These are phyloP conservation scores for Xylariaceae sp. DNA, from an alignment of 2,329 filamentous ascomycete species.

Conservation along the genomic window DNA sequence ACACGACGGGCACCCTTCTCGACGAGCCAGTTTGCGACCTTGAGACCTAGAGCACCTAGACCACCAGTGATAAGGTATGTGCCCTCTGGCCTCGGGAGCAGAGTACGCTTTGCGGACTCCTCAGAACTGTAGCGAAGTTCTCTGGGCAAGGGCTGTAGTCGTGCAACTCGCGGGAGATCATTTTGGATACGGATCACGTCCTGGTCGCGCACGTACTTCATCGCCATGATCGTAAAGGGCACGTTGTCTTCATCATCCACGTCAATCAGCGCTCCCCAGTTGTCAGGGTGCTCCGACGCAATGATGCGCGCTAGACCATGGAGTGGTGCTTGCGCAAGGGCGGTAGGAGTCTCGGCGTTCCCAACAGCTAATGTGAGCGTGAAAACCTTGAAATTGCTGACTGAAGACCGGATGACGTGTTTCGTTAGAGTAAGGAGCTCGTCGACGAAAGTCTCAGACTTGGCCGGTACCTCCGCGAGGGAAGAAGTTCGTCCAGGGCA, in stretches of 20 bases:
- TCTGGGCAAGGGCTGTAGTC: constrained; percentile 23
- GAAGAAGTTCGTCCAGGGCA: neutral
- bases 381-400: constrained; percentile 13
- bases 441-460: constrained; percentile 13
- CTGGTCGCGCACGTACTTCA: constrained; percentile 37
- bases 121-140: constrained; percentile 22
- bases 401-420: neutral
- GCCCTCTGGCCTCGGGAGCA: constrained; percentile 32
- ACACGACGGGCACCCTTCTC: constrained; percentile 39
- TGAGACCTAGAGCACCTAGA: constrained; percentile 39
- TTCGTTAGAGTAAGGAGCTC: constrained; percentile 16
- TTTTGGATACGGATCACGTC: constrained; percentile 40
- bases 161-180: constrained; percentile 27
- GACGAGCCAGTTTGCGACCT: constrained; percentile 36
- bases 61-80: constrained; percentile 42
- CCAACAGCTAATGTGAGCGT: constrained; percentile 19
- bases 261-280: constrained; percentile 36
- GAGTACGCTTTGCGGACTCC: constrained; percentile 6
- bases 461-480: constrained; percentile 8
- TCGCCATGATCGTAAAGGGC: constrained; percentile 33
- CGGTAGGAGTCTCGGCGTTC: constrained; percentile 8
- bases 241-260: constrained; percentile 29
- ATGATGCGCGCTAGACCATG: constrained; percentile 38
- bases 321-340: constrained; percentile 35
- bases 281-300: constrained; percentile 37